These are phyloP conservation scores for Fusarium marasasianum DNA, from an alignment of 2,329 filamentous ascomycete genomes.

Conservation along the genomic window DNA sequence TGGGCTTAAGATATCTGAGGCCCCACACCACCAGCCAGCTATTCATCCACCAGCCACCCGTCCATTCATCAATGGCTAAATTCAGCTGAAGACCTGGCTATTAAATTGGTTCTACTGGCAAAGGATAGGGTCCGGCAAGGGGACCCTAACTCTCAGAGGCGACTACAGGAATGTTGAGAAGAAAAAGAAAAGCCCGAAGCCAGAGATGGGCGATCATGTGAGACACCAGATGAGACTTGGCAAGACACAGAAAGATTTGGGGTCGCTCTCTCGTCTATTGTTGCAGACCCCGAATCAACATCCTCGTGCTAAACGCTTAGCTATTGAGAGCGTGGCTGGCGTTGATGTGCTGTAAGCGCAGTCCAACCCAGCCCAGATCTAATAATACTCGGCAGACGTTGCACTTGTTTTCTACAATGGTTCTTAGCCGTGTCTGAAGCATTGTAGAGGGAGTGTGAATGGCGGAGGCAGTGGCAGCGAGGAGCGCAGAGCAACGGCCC, in stretches of 20 bases:
- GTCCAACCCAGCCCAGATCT: constrained; percentile 1
- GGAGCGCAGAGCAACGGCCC: constrained; percentile 15
- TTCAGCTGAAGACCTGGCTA: background rate
- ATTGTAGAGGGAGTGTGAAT: background rate
- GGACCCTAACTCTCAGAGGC: background rate
- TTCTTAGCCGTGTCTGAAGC: background rate
- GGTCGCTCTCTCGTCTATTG: background rate
- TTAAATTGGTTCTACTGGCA: background rate
- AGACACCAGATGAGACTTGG: constrained; percentile 3
- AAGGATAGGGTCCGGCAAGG: background rate
- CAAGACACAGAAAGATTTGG: background rate
- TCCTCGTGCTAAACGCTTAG: background rate
- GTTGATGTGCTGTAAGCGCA: background rate
- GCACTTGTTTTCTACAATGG: background rate
- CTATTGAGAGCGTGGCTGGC: constrained; percentile 5
- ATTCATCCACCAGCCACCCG: background rate
- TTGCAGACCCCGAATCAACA: background rate
- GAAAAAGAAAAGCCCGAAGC: constrained; percentile 8
- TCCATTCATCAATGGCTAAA: background rate
- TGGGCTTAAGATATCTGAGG: background rate
- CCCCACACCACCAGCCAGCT: constrained; percentile 11
- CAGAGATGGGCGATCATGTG: constrained; percentile 1
- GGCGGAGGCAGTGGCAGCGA: background rate
- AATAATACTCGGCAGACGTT: constrained; percentile 18
- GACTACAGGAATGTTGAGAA: background rate